A percentile compares a stretch with the other conserved stretches of the same genome.
Evolutionary conservation across 2,329 filamentous ascomycete species (phyloP).

Genomic region (Fusarium staphyleae): DNA sequence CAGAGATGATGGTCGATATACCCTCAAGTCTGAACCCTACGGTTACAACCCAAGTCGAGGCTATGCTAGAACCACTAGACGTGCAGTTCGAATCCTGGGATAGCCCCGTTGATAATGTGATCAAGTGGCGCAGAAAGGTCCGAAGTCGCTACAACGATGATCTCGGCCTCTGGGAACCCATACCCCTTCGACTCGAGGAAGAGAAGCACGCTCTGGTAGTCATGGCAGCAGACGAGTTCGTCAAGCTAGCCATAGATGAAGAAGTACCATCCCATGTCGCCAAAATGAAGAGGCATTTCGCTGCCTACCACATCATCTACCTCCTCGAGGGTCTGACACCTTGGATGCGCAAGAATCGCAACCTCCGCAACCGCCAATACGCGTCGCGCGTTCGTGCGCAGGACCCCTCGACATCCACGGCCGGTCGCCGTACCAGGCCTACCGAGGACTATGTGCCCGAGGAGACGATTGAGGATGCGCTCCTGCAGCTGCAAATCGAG

Average conservation of each 20-base stretch:
- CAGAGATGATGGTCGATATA: constrained; percentile 80
- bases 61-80: constrained; percentile 58
- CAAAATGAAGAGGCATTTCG: constrained; percentile 61
- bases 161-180: constrained; percentile 70
- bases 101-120: constrained; percentile 57
- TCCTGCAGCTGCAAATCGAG: constrained; percentile 72
- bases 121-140: constrained; percentile 75
- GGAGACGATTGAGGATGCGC: constrained; percentile 72
- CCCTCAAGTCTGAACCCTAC: constrained; percentile 61
- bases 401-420: constrained; percentile 39
- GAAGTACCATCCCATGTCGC: constrained; percentile 66
- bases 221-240: constrained; percentile 70
- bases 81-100: constrained; percentile 56
- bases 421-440: constrained; percentile 49
- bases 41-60: constrained; percentile 54
- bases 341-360: constrained; percentile 75
- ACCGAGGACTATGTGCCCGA: constrained; percentile 66
- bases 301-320: constrained; percentile 66
- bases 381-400: constrained; percentile 66
- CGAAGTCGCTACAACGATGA: constrained; percentile 67
- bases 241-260: constrained; percentile 61
- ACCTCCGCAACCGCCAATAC: constrained; percentile 71
- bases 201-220: constrained; percentile 71
- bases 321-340: constrained; percentile 72
- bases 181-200: constrained; percentile 55